phyloP scores from a whole-genome alignment of 352 stramenopile genomes.

The Peronospora farinosa region DNA sequence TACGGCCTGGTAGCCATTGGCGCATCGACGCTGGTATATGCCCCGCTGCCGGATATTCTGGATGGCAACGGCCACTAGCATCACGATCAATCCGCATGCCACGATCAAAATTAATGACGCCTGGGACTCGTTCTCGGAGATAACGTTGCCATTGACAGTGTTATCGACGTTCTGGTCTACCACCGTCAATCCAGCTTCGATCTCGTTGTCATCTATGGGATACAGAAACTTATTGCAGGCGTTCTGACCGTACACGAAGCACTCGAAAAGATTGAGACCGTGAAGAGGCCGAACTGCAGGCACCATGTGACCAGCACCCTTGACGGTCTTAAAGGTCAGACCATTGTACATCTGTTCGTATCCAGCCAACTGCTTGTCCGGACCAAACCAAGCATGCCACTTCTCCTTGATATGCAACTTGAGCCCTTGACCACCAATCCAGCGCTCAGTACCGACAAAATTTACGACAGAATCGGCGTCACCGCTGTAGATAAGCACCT shows the following conservation, averaged over 20 bases:
- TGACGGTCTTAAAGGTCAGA: conserved; percentile 88
- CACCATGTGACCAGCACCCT: conserved; percentile 89
- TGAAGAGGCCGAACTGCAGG: conserved; percentile 65
- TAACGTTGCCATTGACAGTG: conserved; percentile 7
- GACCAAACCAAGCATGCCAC: conserved; percentile 69
- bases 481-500: conserved; percentile 67
- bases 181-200: conserved; percentile 32
- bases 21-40: conserved; percentile 41
- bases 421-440: conserved; percentile 64
- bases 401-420: conserved; percentile 58
- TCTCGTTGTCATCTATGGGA: conserved; percentile 60
- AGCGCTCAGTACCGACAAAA: conserved; percentile 85
- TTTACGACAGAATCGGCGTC: conserved; percentile 79
- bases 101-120: conserved; percentile 15
- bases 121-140: background rate
- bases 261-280: conserved; percentile 74
- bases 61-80: conserved; percentile 32
- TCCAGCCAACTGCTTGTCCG: conserved; percentile 77
- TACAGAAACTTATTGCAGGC: conserved; percentile 53
- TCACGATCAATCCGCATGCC: conserved; percentile 23
- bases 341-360: conserved; percentile 84
- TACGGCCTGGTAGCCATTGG: conserved; percentile 24
- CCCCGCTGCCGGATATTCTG: conserved; percentile 42
- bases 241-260: conserved; percentile 67
- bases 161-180: conserved; percentile 5